Evolutionary conservation across 306 rosid species (phyloP), one percentile per base, ranked within the genome.

Genomic region (Prunus mira): DNA sequence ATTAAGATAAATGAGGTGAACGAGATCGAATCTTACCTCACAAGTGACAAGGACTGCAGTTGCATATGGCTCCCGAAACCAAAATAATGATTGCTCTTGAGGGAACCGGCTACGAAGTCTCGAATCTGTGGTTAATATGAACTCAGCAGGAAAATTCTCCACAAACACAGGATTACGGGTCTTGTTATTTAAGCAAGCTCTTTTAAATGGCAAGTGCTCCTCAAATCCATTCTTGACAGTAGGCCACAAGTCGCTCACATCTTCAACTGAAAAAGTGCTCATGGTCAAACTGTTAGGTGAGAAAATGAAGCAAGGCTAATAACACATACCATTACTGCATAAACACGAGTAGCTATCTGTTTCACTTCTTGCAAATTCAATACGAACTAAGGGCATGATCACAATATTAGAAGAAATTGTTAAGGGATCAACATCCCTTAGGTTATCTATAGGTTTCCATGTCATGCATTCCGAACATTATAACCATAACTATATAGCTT

Each of bases 171-270:
- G 86, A 72, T 96, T 92, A 32, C 97, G 89, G 11, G 99, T 89
- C 95, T 96, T 96, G 89, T 96, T 96, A 86, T 96, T 96, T 82
- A 96, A 88, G 82, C 72, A 73, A 47, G 90, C 98, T 79, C 90
- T 84, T 76, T 91, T 96, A 72, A 92, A 83, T 7, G 99, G 98
- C 85, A 89, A 82, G 47, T 91, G 88, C 56, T 74, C 87, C 87
- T 91, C 97, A 72, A 96, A 96, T 46, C 89, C 96, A 77, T 79
- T 76, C 91, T 96, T 92, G 38, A 96, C 82, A 68, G 82, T 89
- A 28, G 99, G 99, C 99, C 99, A 96, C 85, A 96, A 83, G 77
- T 96, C 98, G 72, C 99, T 91, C 84, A 96, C 98, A 58, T 92
- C 99, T 87, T 96, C 99, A 84, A 96, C 99, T 96, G 92, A 52